A percentile compares a stretch with the other conserved stretches of the same genome.
These are phyloP conservation scores for Flagelloscypha sp. DNA, from an alignment of 768 basidiomycete species.

Conservation along the genomic window DNA sequence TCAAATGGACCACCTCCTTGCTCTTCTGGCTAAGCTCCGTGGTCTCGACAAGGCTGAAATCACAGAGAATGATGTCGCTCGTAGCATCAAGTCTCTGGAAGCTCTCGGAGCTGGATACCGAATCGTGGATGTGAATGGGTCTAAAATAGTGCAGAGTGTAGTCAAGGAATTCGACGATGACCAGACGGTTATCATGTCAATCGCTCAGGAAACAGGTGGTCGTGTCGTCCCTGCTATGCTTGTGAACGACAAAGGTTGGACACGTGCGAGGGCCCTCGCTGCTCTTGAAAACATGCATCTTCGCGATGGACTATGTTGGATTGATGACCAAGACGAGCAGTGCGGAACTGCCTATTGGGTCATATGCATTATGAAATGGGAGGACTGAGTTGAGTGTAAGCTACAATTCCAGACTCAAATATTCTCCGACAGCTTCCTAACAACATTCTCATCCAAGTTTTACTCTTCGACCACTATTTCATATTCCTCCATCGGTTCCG, in stretches of 20 bases:
- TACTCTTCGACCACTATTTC: too few species aligned
- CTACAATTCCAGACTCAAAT: too few species aligned
- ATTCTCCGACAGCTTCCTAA: too few species aligned
- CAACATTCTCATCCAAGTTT: too few species aligned
- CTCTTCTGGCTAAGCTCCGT: conserved; percentile 70
- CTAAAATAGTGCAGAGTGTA: conserved; percentile 82
- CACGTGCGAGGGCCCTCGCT: conserved; percentile 59
- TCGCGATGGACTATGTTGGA: conserved; percentile 88
- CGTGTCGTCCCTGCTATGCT: conserved; percentile 58
- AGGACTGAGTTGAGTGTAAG: conserved; percentile 30
- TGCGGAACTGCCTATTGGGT: conserved; percentile 76
- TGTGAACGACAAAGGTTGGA: conserved; percentile 64
- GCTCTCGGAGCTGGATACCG: conserved; percentile 91
- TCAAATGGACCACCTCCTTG: conserved; percentile 76
- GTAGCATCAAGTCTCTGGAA: conserved; percentile 79
- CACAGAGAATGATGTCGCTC: conserved; percentile 77
- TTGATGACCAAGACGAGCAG: conserved; percentile 79
- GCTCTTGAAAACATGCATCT: conserved; percentile 88
- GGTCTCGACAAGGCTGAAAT: conserved; percentile 60
- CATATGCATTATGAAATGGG: conserved; percentile 83
- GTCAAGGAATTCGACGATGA: conserved; percentile 87
- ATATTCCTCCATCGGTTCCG: too few species aligned
- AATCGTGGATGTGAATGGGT: conserved; percentile 57
- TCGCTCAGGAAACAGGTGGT: conserved; percentile 63
- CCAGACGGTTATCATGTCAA: conserved; percentile 72